phyloP scores from a whole-genome alignment of 352 stramenopile genomes.

The Phytophthora sansomeana region DNA sequence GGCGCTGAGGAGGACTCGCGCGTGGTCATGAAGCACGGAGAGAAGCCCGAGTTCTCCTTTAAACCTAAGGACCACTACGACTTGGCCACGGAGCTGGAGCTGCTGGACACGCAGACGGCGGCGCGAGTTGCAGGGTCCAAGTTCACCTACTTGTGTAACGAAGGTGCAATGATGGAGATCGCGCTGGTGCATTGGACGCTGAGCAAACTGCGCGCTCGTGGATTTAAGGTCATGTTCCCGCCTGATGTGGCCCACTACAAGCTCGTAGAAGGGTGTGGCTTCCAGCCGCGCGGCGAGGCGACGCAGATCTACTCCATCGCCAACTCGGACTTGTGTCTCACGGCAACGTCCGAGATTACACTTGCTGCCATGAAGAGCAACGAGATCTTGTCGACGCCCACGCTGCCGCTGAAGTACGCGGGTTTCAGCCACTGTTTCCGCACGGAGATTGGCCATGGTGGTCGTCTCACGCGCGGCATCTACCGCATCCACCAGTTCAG shows the following conservation, averaged over 20 bases:
- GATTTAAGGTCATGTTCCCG: conserved; percentile 80
- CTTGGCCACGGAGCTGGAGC: conserved; percentile 64
- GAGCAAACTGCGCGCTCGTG: conserved; percentile 65
- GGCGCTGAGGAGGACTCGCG: conserved; percentile 65
- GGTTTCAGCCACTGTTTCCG: conserved; percentile 91
- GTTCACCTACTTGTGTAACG: conserved; percentile 89
- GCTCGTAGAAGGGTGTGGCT: conserved; percentile 86
- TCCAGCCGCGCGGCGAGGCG: conserved; percentile 86
- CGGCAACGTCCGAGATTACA: conserved; percentile 89
- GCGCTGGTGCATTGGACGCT: conserved; percentile 86
- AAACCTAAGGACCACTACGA: conserved; percentile 76
- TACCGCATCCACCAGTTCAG: conserved; percentile 93
- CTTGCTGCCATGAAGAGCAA: conserved; percentile 82
- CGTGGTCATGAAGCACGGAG: conserved; percentile 57
- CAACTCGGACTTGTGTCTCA: conserved; percentile 86
- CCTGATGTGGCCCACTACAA: conserved; percentile 87
- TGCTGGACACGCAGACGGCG: conserved; percentile 78
- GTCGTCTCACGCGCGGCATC: conserved; percentile 76
- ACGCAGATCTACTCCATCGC: conserved; percentile 90
- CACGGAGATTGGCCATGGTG: conserved; percentile 85
- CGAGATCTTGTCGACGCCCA: conserved; percentile 61
- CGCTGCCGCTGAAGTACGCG: conserved; percentile 78
- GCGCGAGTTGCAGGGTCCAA: conserved; percentile 82
- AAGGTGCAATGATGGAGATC: conserved; percentile 90
- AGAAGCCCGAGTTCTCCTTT: conserved; percentile 71